A percentile compares a stretch with the other conserved stretches of the same genome.
phyloP scores from a whole-genome alignment of 306 rosid species.

The Citrullus amarus region DNA sequence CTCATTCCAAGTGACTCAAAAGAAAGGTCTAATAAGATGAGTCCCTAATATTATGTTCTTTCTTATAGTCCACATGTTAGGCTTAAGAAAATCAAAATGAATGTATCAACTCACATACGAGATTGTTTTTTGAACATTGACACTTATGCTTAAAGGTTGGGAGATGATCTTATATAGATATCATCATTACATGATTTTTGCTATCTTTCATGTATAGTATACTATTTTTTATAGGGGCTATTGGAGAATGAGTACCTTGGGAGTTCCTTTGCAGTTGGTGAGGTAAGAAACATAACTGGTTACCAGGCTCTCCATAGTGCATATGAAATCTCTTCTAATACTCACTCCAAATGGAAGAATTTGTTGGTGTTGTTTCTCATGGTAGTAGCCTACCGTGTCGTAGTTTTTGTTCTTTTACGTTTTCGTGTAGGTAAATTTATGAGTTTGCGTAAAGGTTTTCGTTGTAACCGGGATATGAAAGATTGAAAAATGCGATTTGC shows the following conservation, averaged over 20 bases:
- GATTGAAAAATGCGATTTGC: constrained; percentile 31
- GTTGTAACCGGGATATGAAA: constrained; percentile 42
- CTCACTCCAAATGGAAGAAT: constrained; percentile 75
- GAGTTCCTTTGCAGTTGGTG: constrained; percentile 79
- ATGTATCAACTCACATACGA: not conserved
- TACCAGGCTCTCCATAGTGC: constrained; percentile 73
- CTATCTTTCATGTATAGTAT: not conserved
- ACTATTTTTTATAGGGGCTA: constrained; percentile 42
- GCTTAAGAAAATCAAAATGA: not conserved
- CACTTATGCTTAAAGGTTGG: not conserved
- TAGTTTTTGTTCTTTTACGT: constrained; percentile 42
- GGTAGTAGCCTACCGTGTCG: constrained; percentile 67
- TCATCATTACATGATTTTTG: not conserved
- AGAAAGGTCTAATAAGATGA: not conserved
- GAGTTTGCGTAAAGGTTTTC: constrained; percentile 30
- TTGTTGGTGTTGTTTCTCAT: constrained; percentile 77
- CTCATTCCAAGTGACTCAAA: not conserved
- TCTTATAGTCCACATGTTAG: not conserved
- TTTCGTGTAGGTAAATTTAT: constrained; percentile 35
- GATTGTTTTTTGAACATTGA: not conserved
- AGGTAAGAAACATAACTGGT: constrained; percentile 88
- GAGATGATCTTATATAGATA: not conserved
- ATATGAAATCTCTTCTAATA: constrained; percentile 57
- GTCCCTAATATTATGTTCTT: not conserved
- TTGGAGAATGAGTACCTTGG: constrained; percentile 91